These are phyloP conservation scores for Geotrichum macrosporum DNA, from an alignment of 1,139 yeast species.

Conservation along the genomic window DNA sequence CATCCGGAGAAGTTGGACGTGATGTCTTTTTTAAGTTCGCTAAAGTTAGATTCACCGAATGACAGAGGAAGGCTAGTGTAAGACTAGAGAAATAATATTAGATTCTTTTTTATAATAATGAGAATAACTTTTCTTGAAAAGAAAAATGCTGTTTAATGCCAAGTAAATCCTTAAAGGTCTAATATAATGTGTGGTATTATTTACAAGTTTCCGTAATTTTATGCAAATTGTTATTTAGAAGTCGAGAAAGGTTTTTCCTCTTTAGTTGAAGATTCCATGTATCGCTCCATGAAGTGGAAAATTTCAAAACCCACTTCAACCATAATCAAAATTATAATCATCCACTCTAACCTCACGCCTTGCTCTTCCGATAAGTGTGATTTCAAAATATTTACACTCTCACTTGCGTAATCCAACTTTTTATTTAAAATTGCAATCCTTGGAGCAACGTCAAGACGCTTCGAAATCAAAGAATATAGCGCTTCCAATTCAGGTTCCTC, in stretches of 20 bases:
- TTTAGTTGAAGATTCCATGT: conserved; percentile 30
- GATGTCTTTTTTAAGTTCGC: conserved; percentile 24
- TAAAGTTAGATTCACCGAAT: conserved; percentile 22
- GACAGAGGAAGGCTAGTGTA: conserved; percentile 28
- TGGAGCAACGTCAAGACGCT: conserved; percentile 67
- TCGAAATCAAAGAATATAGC: conserved; percentile 66
- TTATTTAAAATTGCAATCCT: conserved; percentile 75
- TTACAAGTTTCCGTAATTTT: too few relatives aligned
- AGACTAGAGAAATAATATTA: too few relatives aligned
- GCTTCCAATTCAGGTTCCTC: conserved; percentile 78
- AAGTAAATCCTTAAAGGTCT: too few relatives aligned
- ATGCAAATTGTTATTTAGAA: too few relatives aligned
- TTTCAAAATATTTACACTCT: conserved; percentile 74
- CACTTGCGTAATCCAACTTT: conserved; percentile 84
- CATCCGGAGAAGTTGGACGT: conserved; percentile 26
- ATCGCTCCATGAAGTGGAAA: conserved; percentile 51
- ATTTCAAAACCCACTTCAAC: conserved; percentile 80
- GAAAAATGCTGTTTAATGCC: too few relatives aligned
- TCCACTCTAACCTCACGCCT: conserved; percentile 78
- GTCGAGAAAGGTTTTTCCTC: neutral
- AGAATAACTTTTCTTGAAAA: too few relatives aligned
- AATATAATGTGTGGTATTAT: too few relatives aligned
- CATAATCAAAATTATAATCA: conserved; percentile 73
- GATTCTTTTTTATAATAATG: too few relatives aligned
- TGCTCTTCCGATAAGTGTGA: conserved; percentile 73